Evolutionary conservation across 2,329 filamentous ascomycete genomes (phyloP).

Genomic region (Alternaria atra): DNA sequence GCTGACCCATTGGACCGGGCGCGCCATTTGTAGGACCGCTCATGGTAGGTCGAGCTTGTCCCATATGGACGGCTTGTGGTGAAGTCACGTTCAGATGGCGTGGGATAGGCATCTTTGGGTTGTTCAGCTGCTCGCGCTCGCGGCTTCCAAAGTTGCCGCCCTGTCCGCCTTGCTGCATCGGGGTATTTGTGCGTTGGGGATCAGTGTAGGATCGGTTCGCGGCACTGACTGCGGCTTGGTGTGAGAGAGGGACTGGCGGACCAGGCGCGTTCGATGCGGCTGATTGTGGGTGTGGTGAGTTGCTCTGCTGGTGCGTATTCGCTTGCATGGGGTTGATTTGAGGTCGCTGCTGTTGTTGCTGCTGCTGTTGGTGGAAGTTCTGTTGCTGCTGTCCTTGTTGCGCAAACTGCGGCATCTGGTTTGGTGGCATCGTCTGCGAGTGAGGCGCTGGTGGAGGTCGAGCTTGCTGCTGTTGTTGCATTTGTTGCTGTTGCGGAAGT

Average conservation of each 20-base stretch:
- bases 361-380: slow-evolving; percentile 42
- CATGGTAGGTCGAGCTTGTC: slow-evolving; percentile 79
- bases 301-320: slow-evolving; percentile 47
- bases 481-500: slow-evolving; percentile 29
- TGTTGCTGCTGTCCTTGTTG: slow-evolving; percentile 41
- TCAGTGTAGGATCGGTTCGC: slow-evolving; percentile 53
- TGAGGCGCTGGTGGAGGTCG: slow-evolving; percentile 42
- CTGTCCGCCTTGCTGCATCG: slow-evolving; percentile 43
- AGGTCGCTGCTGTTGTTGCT: slow-evolving; percentile 40
- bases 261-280: slow-evolving; percentile 42
- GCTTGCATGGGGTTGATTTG: slow-evolving; percentile 50
- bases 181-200: slow-evolving; percentile 46
- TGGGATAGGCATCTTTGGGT: slow-evolving; percentile 80
- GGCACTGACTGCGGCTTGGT: slow-evolving; percentile 56
- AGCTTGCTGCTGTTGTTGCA: slow-evolving; percentile 28
- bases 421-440: slow-evolving; percentile 39
- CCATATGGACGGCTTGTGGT: slow-evolving; percentile 79
- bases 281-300: slow-evolving; percentile 50
- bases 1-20: slow-evolving; percentile 86
- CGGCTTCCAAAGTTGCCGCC: slow-evolving; percentile 47
- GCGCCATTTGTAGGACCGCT: slow-evolving; percentile 78
- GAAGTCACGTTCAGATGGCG: slow-evolving; percentile 78
- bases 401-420: slow-evolving; percentile 38
- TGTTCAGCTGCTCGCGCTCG: slow-evolving; percentile 54
- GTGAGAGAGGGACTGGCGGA: slow-evolving; percentile 52